Evolutionary conservation across 2,329 filamentous ascomycete genomes (phyloP).

Genomic region (Fusarium lyarnte): DNA sequence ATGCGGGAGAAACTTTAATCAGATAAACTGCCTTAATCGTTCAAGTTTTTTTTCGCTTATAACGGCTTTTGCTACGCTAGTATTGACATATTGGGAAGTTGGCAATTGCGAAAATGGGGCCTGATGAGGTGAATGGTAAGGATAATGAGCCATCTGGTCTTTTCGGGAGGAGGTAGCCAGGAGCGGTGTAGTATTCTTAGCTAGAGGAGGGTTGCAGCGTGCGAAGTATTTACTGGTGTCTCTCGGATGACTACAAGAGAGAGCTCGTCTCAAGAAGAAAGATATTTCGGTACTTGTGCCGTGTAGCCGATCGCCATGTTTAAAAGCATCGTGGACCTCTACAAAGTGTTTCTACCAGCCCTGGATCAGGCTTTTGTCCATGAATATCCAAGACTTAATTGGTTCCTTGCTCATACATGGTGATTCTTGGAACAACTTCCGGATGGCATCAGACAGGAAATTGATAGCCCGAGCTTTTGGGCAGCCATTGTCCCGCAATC

Average conservation of each 20-base stretch:
- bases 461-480: fast-evolving
- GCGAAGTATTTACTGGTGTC: neutral
- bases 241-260: neutral
- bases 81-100: neutral
- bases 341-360: fast-evolving
- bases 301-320: neutral
- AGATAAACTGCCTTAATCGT: neutral
- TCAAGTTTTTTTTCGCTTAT: neutral
- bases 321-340: neutral
- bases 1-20: neutral
- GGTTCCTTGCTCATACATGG: neutral
- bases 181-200: neutral
- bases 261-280: neutral
- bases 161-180: neutral
- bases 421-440: fast-evolving
- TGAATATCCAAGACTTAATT: fast-evolving
- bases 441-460: fast-evolving
- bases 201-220: neutral
- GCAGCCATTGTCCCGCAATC: fast-evolving
- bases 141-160: neutral
- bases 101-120: neutral
- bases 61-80: neutral
- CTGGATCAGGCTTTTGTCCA: fast-evolving
- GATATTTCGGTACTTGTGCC: too few species aligned
- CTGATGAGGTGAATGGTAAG: neutral